phyloP scores from a whole-genome alignment of 805 yeast species.

The Sugiyamaella lignohabitans region DNA sequence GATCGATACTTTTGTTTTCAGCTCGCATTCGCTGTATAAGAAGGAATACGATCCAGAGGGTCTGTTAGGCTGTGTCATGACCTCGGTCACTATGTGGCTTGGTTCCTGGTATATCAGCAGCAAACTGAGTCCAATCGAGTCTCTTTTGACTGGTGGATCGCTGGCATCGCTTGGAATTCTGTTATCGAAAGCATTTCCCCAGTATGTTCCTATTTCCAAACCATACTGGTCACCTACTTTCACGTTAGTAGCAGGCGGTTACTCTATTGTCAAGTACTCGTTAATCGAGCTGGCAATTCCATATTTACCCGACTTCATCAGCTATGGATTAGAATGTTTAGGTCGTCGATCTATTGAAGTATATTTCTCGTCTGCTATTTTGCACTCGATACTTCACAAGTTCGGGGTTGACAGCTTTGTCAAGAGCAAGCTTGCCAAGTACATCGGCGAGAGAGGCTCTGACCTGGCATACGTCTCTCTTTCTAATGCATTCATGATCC shows the following conservation, averaged over 20 bases:
- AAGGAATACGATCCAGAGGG: constrained; percentile 35
- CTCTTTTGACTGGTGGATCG: constrained; percentile 25
- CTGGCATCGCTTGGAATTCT: constrained; percentile 21
- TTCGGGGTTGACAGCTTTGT: constrained; percentile 8
- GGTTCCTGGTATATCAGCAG: constrained; percentile 30
- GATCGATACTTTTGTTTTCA: constrained; percentile 26
- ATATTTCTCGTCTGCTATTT: constrained; percentile 24
- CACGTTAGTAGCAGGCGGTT: constrained; percentile 30
- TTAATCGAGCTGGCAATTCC: constrained; percentile 21
- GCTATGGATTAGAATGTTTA: constrained; percentile 19
- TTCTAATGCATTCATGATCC: constrained; percentile 19
- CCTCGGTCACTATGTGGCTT: constrained; percentile 34
- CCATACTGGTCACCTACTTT: constrained; percentile 35
- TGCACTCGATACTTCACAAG: constrained; percentile 14
- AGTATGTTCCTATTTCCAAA: constrained; percentile 31
- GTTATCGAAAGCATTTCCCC: constrained; percentile 27
- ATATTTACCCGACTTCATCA: constrained; percentile 23
- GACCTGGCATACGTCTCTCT: constrained; percentile 14
- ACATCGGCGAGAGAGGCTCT: constrained; percentile 15
- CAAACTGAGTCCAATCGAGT: constrained; percentile 20
- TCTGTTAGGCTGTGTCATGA: constrained; percentile 31
- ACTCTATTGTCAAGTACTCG: constrained; percentile 28
- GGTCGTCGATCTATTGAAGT: constrained; percentile 31
- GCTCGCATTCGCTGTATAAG: constrained; percentile 21
- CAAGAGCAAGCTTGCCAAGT: constrained; percentile 7